Evolutionary conservation across 179 eudicot species (phyloP).

Genomic region (Pouteria campechiana): DNA sequence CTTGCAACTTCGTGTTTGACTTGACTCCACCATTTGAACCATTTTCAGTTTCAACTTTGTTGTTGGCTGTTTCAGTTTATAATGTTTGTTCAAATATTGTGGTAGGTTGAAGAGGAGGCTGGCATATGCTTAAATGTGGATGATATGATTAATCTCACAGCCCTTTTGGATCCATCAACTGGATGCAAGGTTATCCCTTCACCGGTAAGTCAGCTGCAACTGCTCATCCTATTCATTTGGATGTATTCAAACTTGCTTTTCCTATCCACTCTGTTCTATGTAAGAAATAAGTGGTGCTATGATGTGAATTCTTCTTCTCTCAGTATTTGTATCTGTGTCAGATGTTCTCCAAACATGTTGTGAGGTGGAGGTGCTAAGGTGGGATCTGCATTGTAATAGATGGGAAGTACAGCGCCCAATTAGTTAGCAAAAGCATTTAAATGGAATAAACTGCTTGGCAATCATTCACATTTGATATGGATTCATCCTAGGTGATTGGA

Average conservation of each 20-base stretch:
- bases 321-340: too few relatives aligned
- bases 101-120: constrained; percentile 91
- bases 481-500: too few relatives aligned
- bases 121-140: constrained; percentile 59
- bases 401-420: too few relatives aligned
- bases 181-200: constrained; percentile 79
- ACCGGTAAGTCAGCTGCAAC: constrained; percentile 83
- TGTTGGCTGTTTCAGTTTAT: neutral
- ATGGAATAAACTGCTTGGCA: too few relatives aligned
- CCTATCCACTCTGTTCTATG: neutral
- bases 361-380: too few relatives aligned
- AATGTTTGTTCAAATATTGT: neutral
- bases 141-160: constrained; percentile 80
- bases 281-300: constrained; percentile 1
- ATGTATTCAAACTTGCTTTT: neutral
- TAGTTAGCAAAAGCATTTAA: too few relatives aligned
- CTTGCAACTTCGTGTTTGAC: neutral
- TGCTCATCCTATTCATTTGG: too few relatives aligned
- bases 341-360: too few relatives aligned
- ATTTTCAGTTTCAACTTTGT: neutral
- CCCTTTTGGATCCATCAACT: constrained; percentile 77
- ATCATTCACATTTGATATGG: too few relatives aligned
- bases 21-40: neutral
- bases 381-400: too few relatives aligned
- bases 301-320: too few relatives aligned